Evolutionary conservation across 2,329 filamentous ascomycete genomes (phyloP).

Genomic region (Dothideomycetes sp.): DNA sequence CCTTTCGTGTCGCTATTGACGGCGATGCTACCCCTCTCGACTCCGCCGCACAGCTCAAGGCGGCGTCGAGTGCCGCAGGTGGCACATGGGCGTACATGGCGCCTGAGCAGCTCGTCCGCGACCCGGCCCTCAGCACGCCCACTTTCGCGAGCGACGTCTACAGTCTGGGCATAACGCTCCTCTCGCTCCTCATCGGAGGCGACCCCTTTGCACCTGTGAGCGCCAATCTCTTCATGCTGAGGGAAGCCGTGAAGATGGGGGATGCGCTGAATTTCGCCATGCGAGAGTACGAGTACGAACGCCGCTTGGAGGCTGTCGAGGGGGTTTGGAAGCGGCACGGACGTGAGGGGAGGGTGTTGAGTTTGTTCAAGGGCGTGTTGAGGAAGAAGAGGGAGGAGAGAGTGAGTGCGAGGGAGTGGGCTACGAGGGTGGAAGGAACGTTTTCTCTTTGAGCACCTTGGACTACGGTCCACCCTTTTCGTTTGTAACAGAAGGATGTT

Average conservation of each 20-base stretch:
- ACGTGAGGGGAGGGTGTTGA: constrained; percentile 17
- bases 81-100: constrained; percentile 37
- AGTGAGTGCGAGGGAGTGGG: constrained; percentile 17
- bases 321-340: constrained; percentile 14
- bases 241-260: constrained; percentile 33
- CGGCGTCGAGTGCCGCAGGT: constrained; percentile 27
- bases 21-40: constrained; percentile 27
- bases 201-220: constrained; percentile 28
- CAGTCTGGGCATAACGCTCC: constrained; percentile 33
- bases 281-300: constrained; percentile 23
- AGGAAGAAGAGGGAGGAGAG: constrained; percentile 22
- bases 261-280: constrained; percentile 28
- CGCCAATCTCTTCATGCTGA: constrained; percentile 29
- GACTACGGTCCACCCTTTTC: no score
- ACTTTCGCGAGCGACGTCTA: constrained; percentile 31
- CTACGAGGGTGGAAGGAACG: no score
- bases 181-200: constrained; percentile 30
- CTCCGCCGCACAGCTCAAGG: constrained; percentile 13
- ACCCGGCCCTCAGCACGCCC: constrained; percentile 18
- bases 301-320: constrained; percentile 20
- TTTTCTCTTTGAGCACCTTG: no score
- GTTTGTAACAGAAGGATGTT: no score
- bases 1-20: constrained; percentile 15
- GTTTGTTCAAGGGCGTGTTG: constrained; percentile 28
- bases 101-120: constrained; percentile 20